A percentile compares a stretch with the other conserved stretches of the same genome.
Conservation (phyloP, 163 green algal species). For the Chlorella variabilis region DNA sequence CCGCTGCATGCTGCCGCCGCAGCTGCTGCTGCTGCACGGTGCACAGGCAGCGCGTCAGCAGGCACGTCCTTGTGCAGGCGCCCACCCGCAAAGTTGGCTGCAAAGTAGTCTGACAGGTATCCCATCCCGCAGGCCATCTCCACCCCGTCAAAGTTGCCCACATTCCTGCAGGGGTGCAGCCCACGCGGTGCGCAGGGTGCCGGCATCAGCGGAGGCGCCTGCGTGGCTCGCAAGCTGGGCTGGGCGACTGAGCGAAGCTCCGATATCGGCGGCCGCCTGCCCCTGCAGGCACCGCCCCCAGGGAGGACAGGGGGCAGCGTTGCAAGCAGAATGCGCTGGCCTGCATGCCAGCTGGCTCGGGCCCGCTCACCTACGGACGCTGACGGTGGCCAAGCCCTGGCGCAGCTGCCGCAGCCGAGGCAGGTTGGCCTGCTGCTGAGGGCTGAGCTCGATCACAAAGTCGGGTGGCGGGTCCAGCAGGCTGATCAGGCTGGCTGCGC, state of each 20-base stretch:
- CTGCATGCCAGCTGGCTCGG: too few relatives aligned
- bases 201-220: not conserved
- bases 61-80: too few relatives aligned
- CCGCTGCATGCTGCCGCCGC: too few relatives aligned
- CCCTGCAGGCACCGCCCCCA: too few relatives aligned
- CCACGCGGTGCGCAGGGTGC: not conserved
- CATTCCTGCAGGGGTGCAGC: not conserved
- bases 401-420: slow-evolving; percentile 17
- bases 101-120: slow-evolving; percentile 47
- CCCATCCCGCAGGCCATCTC: slow-evolving; percentile 47
- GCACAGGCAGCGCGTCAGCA: too few relatives aligned
- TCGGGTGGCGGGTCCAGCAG: slow-evolving; percentile 20
- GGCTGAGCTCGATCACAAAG: not conserved
- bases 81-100: slow-evolving; percentile 33
- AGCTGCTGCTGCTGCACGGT: not conserved
- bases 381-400: not conserved
- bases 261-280: too few relatives aligned
- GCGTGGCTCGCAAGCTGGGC: too few relatives aligned
- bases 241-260: not conserved
- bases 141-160: slow-evolving; percentile 41
- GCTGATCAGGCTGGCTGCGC: slow-evolving; percentile 21
- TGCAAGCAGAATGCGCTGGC: too few relatives aligned
- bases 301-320: too few relatives aligned
- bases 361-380: slow-evolving; percentile 7
- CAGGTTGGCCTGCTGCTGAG: slow-evolving; percentile 14